Percentiles rank a stretch among this genome's conserved stretches.
Evolutionary conservation across 441 rosid species (phyloP).

Genomic region (Breynia disticha): DNA sequence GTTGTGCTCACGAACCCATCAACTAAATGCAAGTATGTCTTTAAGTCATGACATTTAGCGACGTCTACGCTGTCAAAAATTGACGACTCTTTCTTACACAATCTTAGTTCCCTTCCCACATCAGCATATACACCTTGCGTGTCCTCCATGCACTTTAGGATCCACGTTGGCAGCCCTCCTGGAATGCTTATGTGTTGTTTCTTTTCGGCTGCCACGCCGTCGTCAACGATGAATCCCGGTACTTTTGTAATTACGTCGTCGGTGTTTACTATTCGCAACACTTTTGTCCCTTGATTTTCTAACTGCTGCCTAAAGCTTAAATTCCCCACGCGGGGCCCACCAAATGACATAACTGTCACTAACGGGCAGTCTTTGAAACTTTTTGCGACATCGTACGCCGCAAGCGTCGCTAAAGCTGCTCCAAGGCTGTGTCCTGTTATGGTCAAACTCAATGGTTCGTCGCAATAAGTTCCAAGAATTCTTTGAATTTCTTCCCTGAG

Average conservation of each 20-base stretch:
- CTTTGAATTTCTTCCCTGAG: slow-evolving; percentile 43
- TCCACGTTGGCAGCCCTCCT: slow-evolving; percentile 39
- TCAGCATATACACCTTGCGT: slow-evolving; percentile 63
- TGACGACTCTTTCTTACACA: slow-evolving; percentile 60
- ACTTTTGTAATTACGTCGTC: slow-evolving; percentile 69
- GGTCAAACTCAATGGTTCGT: slow-evolving; percentile 63
- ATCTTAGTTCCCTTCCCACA: slow-evolving; percentile 59
- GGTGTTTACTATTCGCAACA: slow-evolving; percentile 62
- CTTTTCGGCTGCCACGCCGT: neutral
- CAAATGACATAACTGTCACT: slow-evolving; percentile 72
- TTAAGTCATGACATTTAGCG: slow-evolving; percentile 63
- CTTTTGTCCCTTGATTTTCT: slow-evolving; percentile 58
- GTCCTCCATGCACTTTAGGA: slow-evolving; percentile 44
- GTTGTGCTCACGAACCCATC: slow-evolving; percentile 58
- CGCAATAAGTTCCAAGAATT: slow-evolving; percentile 43
- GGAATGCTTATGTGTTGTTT: neutral
- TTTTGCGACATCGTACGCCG: slow-evolving; percentile 53
- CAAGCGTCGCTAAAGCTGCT: slow-evolving; percentile 55
- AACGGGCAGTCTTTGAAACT: slow-evolving; percentile 38
- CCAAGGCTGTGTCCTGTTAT: slow-evolving; percentile 72
- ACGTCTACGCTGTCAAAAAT: slow-evolving; percentile 35
- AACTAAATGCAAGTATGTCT: slow-evolving; percentile 65
- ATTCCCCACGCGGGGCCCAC: slow-evolving; percentile 84
- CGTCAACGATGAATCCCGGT: slow-evolving; percentile 58
- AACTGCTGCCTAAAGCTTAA: slow-evolving; percentile 36